Evolutionary conservation across 306 rosid species (phyloP), one percentile per base, ranked within the genome.

Genomic region (Dalbergia cultrata): DNA sequence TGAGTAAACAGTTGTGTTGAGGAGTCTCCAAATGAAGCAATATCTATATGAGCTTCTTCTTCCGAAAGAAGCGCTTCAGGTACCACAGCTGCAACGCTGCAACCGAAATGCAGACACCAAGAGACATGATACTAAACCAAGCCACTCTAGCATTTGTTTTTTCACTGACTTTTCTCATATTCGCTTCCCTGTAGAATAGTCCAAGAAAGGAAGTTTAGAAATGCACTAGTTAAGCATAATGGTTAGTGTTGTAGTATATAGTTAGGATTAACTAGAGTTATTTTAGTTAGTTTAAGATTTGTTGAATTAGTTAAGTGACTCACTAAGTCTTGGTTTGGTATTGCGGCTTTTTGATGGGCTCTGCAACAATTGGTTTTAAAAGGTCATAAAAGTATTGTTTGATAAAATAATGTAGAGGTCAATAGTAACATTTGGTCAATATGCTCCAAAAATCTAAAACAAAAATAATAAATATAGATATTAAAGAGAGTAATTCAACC

Each of bases 1-100:
- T 9, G 19, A 14, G 58, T 0, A 52, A 52, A 13, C 8, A 52
- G 5, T 52, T 52, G 58, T 52, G 58, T 52, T 52, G 18, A 13
- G 37, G 66, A 26, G 66, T 31, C 41, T 26, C 34, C 1, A 22
- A 10, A 72, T 4, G 70, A 50, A 76, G 57, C 61, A 64, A 34
- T 17, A 60, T 70, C 79, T 88, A 90, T 77, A 90, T 90, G 70
- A 90, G 93, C 79, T 90, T 90, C 87, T 90, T 90, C 91, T 88
- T 90, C 53, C 5, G 77, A 39, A 86, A 86, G 63, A 18, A 88
- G 49, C 72, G 67, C 79, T 85, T 76, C 49, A 87, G 70, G 74
- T 87, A 31, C 83, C 78, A 85, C 35, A 87, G n/a, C 78, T 87
- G 90, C 74, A 85, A 45, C 0, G 13, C 75, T 3, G 88, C 83